Conservation (phyloP, 768 basidiomycete genomes). For the Nidularia pulvinata region DNA sequence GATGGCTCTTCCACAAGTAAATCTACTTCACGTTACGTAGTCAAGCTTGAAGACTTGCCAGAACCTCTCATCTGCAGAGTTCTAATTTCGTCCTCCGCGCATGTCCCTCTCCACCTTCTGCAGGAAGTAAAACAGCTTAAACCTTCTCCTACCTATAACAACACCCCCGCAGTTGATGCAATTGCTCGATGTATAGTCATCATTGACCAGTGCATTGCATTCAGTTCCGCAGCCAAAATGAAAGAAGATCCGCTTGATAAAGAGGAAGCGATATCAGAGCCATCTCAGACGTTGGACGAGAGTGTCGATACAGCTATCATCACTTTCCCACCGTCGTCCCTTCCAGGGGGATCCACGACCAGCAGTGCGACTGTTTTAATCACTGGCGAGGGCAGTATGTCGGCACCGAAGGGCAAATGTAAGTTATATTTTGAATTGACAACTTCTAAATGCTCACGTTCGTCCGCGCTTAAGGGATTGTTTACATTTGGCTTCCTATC, state of each 20-base stretch:
- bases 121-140: constrained; percentile 10
- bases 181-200: constrained; percentile 35
- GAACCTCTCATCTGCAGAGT: constrained; percentile 55
- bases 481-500: constrained; percentile 57
- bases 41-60: constrained; percentile 60
- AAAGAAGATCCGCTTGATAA: constrained; percentile 1
- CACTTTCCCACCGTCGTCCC: constrained; percentile 71
- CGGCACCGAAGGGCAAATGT: constrained; percentile 77
- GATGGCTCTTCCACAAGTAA: background rate
- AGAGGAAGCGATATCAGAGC: constrained; percentile 11
- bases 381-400: constrained; percentile 73
- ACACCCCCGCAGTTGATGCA: background rate
- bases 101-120: constrained; percentile 24
- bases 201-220: constrained; percentile 27
- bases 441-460: background rate
- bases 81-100: constrained; percentile 47
- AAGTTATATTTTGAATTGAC: constrained; percentile 18
- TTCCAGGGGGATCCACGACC: constrained; percentile 45
- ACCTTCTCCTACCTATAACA: constrained; percentile 4
- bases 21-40: constrained; percentile 26
- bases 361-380: constrained; percentile 62
- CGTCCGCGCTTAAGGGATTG: constrained; percentile 41
- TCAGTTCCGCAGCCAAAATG: constrained; percentile 12
- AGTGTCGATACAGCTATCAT: constrained; percentile 64
- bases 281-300: constrained; percentile 7